Percentiles rank a stretch among this genome's conserved stretches.
Evolutionary conservation across 2,329 filamentous ascomycete species (phyloP).

Genomic region (Venturia asperata): DNA sequence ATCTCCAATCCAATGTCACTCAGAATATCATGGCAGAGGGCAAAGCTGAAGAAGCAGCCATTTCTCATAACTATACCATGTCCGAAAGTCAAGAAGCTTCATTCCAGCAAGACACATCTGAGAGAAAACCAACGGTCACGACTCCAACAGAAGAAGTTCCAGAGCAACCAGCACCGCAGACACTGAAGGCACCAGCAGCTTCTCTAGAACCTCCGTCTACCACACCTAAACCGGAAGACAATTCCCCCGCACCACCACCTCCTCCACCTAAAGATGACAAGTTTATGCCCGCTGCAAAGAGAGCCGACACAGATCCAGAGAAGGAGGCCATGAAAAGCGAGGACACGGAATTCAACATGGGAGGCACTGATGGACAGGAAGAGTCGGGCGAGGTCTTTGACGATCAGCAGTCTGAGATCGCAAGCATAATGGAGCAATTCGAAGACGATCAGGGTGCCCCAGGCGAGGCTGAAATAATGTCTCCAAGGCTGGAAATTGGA

Average conservation of each 20-base stretch:
- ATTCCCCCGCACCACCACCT: slow-evolving; percentile 34
- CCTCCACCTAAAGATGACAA: slow-evolving; percentile 46
- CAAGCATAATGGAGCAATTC: slow-evolving; percentile 97
- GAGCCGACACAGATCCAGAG: slow-evolving; percentile 30
- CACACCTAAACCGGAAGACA: background rate
- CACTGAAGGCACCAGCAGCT: background rate
- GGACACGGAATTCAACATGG: slow-evolving; percentile 24
- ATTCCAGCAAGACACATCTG: background rate
- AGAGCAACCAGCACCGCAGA: background rate
- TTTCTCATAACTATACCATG: background rate
- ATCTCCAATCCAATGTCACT: too few species aligned
- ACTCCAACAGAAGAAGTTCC: background rate
- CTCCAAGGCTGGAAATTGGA: slow-evolving; percentile 74
- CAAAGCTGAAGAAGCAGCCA: background rate
- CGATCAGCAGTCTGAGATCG: slow-evolving; percentile 76
- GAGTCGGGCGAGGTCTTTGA: slow-evolving; percentile 36
- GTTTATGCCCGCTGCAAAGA: slow-evolving; percentile 45
- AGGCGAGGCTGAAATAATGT: slow-evolving; percentile 81
- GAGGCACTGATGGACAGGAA: slow-evolving; percentile 45
- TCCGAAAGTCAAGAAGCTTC: background rate
- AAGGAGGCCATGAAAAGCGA: slow-evolving; percentile 16
- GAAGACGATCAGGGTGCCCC: slow-evolving; percentile 65
- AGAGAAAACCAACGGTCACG: background rate
- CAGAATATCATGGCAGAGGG: background rate
- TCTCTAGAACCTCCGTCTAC: background rate